Evolutionary conservation across 768 basidiomycete species (phyloP).

Genomic region (Daedalea quercina): DNA sequence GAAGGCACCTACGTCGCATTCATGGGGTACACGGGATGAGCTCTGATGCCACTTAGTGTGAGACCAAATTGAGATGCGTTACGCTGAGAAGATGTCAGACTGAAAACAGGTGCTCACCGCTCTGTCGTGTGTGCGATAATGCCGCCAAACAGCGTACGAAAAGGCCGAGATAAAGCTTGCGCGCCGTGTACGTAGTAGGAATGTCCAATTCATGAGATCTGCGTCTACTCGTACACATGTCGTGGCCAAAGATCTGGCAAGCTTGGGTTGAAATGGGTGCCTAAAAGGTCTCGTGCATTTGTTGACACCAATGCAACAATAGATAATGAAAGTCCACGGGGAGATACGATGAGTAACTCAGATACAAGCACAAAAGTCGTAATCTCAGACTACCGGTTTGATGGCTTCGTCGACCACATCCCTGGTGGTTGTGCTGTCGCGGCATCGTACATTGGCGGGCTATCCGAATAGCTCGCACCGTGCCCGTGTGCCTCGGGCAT

Average conservation of each 20-base stretch:
- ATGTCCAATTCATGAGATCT: background rate
- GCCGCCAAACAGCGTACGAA: too few species aligned
- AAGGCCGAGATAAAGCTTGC: too few species aligned
- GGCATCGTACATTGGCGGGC: slow-evolving; percentile 62
- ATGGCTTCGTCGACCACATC: slow-evolving; percentile 43
- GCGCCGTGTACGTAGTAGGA: background rate
- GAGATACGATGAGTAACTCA: background rate
- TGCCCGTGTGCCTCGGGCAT: slow-evolving; percentile 10
- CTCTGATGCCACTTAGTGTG: slow-evolving; percentile 3
- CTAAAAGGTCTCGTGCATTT: background rate
- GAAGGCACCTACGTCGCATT: slow-evolving; percentile 14
- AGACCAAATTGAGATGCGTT: background rate
- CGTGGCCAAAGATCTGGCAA: background rate
- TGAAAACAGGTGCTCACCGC: too few species aligned
- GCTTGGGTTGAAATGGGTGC: too few species aligned
- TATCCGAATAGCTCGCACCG: slow-evolving; percentile 37
- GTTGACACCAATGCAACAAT: background rate
- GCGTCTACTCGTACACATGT: background rate
- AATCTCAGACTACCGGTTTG: slow-evolving; percentile 1
- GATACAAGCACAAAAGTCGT: background rate
- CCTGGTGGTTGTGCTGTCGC: slow-evolving; percentile 41
- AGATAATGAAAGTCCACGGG: background rate
- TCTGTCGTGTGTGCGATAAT: too few species aligned
- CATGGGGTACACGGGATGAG: slow-evolving; percentile 12
- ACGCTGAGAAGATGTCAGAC: too few species aligned